These are phyloP conservation scores for Rauvolfia tetraphylla DNA, from an alignment of 257 asterid genomes.

Conservation along the genomic window DNA sequence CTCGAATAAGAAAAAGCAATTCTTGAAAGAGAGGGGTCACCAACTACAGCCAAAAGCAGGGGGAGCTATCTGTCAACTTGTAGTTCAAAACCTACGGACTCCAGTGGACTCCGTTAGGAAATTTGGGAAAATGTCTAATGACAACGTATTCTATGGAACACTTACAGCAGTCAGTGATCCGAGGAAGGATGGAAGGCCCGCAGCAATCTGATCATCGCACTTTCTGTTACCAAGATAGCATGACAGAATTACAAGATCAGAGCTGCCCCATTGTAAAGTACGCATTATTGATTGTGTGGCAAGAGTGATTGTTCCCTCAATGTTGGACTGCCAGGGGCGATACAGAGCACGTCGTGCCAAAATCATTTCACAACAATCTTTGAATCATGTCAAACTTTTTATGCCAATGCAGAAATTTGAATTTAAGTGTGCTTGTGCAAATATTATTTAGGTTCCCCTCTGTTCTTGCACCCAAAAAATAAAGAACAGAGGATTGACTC, in stretches of 20 bases:
- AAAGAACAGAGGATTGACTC: neutral
- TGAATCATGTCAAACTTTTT: neutral
- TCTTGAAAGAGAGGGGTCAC: slow-evolving; percentile 71
- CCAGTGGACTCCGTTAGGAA: slow-evolving; percentile 18
- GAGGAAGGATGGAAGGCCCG: slow-evolving; percentile 85
- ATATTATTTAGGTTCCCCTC: no score
- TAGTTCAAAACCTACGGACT: slow-evolving; percentile 53
- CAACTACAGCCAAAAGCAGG: slow-evolving; percentile 53
- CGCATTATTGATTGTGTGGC: neutral
- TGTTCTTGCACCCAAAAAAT: neutral
- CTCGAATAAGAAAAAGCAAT: slow-evolving; percentile 34
- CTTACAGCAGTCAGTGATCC: slow-evolving; percentile 88
- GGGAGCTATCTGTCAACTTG: slow-evolving; percentile 76
- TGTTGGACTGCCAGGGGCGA: neutral
- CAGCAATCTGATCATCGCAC: slow-evolving; percentile 51
- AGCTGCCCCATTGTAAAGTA: neutral
- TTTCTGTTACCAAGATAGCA: neutral
- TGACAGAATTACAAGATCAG: neutral
- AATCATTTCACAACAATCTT: neutral
- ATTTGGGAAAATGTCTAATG: slow-evolving; percentile 26
- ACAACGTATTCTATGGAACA: slow-evolving; percentile 34
- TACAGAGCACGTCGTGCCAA: neutral
- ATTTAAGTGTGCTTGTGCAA: no score
- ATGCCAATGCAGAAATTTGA: neutral
- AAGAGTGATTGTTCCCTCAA: neutral